phyloP scores from a whole-genome alignment of 352 stramenopile genomes.

The Globisporangium viniferum region DNA sequence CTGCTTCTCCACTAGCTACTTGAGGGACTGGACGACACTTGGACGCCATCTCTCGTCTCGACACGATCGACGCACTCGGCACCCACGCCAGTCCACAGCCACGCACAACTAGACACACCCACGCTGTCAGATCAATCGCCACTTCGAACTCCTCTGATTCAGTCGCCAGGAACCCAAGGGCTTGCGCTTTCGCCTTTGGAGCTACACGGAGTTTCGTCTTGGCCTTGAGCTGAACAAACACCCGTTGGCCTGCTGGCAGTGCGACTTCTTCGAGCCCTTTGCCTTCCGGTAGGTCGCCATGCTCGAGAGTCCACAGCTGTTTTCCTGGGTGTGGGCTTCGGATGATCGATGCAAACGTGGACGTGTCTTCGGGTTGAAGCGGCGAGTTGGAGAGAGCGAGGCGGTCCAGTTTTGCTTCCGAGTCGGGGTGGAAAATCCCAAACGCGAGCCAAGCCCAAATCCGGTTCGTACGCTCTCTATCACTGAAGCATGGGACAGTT shows the following conservation, averaged over 20 bases:
- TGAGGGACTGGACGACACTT: slow-evolving; percentile 9
- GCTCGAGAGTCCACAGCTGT: slow-evolving; percentile 18
- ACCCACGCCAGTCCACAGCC: slow-evolving; percentile 37
- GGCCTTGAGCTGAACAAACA: neutral
- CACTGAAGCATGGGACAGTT: neutral
- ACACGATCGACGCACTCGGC: neutral
- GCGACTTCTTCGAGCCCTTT: slow-evolving; percentile 24
- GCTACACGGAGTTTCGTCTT: neutral
- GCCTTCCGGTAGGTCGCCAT: slow-evolving; percentile 19
- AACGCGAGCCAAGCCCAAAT: slow-evolving; percentile 43
- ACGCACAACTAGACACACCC: slow-evolving; percentile 33
- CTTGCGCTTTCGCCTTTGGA: neutral
- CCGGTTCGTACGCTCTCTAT: slow-evolving; percentile 1
- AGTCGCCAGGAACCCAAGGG: neutral
- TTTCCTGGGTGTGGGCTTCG: slow-evolving; percentile 19
- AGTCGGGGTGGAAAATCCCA: slow-evolving; percentile 40
- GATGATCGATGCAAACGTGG: slow-evolving; percentile 16
- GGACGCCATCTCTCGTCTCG: slow-evolving; percentile 5
- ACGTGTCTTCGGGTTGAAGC: slow-evolving; percentile 9
- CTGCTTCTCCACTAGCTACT: neutral
- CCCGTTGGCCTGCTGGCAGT: slow-evolving; percentile 12
- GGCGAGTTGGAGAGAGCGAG: slow-evolving; percentile 28
- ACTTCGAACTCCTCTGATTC: slow-evolving; percentile 1
- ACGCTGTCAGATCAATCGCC: slow-evolving; percentile 20
- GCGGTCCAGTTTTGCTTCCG: slow-evolving; percentile 21